Conservation (phyloP, 1,139 yeast species). For the Geotrichum histeridarum region DNA sequence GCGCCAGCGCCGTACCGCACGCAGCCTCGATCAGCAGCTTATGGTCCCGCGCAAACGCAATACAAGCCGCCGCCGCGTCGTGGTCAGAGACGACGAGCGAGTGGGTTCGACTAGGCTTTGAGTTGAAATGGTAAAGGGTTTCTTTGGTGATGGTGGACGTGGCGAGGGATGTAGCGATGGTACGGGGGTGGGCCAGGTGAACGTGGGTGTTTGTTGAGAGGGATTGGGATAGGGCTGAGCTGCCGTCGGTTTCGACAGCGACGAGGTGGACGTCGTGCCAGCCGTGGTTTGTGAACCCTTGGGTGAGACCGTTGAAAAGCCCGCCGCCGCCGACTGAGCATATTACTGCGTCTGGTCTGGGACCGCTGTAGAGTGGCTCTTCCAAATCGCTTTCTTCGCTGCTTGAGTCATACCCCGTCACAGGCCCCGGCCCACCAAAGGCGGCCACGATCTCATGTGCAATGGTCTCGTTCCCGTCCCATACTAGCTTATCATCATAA, state of each 20-base stretch:
- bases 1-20: conserved; percentile 64
- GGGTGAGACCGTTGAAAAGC: conserved; percentile 57
- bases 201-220: conserved; percentile 40
- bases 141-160: conserved; percentile 51
- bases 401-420: background rate
- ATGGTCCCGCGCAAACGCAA: conserved; percentile 48
- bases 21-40: conserved; percentile 63
- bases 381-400: background rate
- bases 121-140: conserved; percentile 45
- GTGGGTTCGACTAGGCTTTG: conserved; percentile 37
- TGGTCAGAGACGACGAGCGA: conserved; percentile 50
- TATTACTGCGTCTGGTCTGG: conserved; percentile 51
- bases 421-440: conserved; percentile 29
- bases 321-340: conserved; percentile 81
- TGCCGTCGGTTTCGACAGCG: conserved; percentile 63
- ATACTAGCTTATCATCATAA: conserved; percentile 56
- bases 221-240: conserved; percentile 53
- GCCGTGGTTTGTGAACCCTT: conserved; percentile 47
- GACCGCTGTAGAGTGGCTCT: background rate
- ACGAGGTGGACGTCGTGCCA: conserved; percentile 46
- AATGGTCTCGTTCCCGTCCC: conserved; percentile 65
- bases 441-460: conserved; percentile 54
- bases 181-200: conserved; percentile 45
- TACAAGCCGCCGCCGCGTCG: conserved; percentile 43
- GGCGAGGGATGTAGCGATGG: conserved; percentile 61